These are phyloP conservation scores for Arthrobotrys entomopaga DNA, from an alignment of 2,329 filamentous ascomycete genomes.

Conservation along the genomic window DNA sequence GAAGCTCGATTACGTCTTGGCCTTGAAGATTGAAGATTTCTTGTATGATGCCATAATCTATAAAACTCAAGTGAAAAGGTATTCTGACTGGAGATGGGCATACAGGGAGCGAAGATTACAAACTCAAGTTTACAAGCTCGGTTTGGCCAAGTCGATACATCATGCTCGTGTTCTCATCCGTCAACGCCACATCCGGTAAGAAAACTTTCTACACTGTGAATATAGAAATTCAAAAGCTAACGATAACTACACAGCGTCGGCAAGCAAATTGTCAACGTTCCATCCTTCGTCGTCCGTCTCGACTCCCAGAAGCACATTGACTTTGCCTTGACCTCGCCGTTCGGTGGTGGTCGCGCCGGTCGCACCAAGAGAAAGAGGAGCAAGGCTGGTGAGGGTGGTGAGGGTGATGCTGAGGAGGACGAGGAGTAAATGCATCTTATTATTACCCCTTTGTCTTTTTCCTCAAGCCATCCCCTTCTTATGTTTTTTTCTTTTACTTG, in stretches of 20 bases:
- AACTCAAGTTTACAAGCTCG: constrained; percentile 99
- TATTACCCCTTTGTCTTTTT: constrained; percentile 7
- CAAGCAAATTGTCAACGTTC: constrained; percentile 99
- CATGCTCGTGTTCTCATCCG: constrained; percentile 99
- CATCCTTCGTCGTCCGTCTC: constrained; percentile 98
- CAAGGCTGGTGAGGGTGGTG: constrained; percentile 88
- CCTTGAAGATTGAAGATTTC: constrained; percentile 99
- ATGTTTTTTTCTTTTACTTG: constrained; percentile 20
- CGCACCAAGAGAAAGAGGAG: constrained; percentile 99
- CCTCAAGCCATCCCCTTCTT: constrained; percentile 22
- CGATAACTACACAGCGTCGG: constrained; percentile 72
- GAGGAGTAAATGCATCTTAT: constrained; percentile 69
- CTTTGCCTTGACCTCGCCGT: constrained; percentile 96
- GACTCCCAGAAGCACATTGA: constrained; percentile 99
- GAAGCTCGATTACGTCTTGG: constrained; percentile 99
- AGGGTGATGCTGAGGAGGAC: constrained; percentile 83
- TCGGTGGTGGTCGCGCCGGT: constrained; percentile 94
- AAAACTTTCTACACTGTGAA: constrained; percentile 61
- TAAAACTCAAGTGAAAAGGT: too few relatives aligned
- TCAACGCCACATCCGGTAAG: constrained; percentile 90
- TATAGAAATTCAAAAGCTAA: constrained; percentile 11
- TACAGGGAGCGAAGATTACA: constrained; percentile 70
- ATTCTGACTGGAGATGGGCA: constrained; percentile 16
- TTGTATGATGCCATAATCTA: constrained; percentile 69
- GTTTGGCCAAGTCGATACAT: constrained; percentile 99